A percentile compares a stretch with the other conserved stretches of the same genome.
Evolutionary conservation across 2,329 filamentous ascomycete genomes (phyloP).

Genomic region (Lachnellula willkommii): DNA sequence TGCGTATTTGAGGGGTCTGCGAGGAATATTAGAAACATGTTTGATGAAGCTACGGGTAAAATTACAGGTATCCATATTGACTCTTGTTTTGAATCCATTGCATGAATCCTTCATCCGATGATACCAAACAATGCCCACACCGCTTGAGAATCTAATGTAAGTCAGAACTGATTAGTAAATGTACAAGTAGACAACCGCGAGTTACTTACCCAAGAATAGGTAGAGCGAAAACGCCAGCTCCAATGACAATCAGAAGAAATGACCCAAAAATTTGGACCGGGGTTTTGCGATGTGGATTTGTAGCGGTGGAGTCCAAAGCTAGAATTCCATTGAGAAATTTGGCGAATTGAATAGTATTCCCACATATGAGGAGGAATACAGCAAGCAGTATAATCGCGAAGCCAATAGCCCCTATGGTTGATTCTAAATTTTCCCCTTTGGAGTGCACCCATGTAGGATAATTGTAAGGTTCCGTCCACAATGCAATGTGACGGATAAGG

Average conservation of each 20-base stretch:
- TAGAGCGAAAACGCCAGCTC: background rate
- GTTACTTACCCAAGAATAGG: background rate
- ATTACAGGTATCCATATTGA: constrained; percentile 13
- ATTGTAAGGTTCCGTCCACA: constrained; percentile 8
- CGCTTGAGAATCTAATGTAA: background rate
- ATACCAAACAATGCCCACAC: constrained; percentile 12
- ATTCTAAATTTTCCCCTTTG: too few species aligned
- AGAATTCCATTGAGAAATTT: too few species aligned
- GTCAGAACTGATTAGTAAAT: background rate
- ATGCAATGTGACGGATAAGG: background rate
- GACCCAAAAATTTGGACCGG: too few species aligned
- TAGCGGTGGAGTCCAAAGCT: too few species aligned
- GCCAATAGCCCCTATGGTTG: too few species aligned
- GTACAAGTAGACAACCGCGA: background rate
- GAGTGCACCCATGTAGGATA: constrained; percentile 1
- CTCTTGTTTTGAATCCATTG: constrained; percentile 13
- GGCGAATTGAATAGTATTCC: too few species aligned
- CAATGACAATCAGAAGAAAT: background rate
- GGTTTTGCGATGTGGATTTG: too few species aligned
- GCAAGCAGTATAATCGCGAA: too few species aligned
- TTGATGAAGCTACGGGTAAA: background rate
- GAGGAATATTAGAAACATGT: background rate
- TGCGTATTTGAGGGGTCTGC: background rate
- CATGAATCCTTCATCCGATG: constrained; percentile 21
- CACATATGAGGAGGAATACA: too few species aligned